Conservation (phyloP, 805 yeast species). For the Cyberlindnera mycetangii region DNA sequence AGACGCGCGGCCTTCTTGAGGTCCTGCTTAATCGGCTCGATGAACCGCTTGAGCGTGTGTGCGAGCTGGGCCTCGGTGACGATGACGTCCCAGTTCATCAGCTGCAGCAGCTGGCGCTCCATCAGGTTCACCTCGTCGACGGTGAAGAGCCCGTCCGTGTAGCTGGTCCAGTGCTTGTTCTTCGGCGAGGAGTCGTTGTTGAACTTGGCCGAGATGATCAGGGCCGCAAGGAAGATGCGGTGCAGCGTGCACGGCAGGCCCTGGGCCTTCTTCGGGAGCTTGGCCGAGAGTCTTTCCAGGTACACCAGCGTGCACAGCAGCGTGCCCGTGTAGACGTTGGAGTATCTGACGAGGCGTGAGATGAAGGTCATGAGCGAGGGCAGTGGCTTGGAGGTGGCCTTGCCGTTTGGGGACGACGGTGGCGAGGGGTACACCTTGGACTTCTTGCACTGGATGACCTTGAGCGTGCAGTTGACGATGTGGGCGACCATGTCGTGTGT, state of each 20-base stretch:
- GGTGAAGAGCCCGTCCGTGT: conserved; percentile 70
- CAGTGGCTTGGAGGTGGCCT: conserved; percentile 17
- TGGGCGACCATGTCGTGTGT: conserved; percentile 73
- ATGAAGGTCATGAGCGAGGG: conserved; percentile 77
- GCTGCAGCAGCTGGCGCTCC: conserved; percentile 72
- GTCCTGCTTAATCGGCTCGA: conserved; percentile 65
- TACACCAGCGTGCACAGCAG: conserved; percentile 70
- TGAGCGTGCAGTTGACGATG: conserved; percentile 61
- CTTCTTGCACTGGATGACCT: conserved; percentile 59
- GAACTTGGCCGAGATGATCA: conserved; percentile 68
- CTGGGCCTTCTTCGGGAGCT: conserved; percentile 66
- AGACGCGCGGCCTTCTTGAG: conserved; percentile 30
- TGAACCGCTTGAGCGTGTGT: conserved; percentile 64
- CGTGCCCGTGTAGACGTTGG: conserved; percentile 80
- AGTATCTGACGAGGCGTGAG: conserved; percentile 65
- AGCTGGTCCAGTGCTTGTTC: conserved; percentile 75
- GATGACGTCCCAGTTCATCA: conserved; percentile 69
- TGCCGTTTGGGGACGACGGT: conserved; percentile 33
- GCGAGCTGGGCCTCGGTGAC: conserved; percentile 68
- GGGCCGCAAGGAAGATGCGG: conserved; percentile 70
- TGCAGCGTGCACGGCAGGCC: conserved; percentile 81
- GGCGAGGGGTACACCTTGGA: conserved; percentile 35
- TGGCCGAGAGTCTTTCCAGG: conserved; percentile 56
- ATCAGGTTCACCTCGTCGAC: conserved; percentile 70
- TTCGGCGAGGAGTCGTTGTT: conserved; percentile 79